phyloP scores from a whole-genome alignment of 192 early-diverging fungal genomes.

The Funneliformis mosseae region DNA sequence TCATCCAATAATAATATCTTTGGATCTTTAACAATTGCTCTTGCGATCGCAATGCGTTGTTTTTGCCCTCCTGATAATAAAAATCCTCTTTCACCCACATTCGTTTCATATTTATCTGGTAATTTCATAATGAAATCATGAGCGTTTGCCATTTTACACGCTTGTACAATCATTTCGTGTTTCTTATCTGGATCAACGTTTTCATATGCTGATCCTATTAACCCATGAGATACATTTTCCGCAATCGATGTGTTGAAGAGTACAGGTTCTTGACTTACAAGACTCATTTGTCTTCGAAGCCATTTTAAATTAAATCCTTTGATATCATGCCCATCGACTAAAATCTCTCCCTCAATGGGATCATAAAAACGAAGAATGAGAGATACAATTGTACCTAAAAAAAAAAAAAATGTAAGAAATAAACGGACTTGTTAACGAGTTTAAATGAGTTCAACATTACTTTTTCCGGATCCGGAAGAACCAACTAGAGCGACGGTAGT shows the following conservation, averaged over 20 bases:
- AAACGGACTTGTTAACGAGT: background rate
- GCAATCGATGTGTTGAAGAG: constrained; percentile 61
- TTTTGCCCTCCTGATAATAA: constrained; percentile 62
- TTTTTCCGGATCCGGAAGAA: constrained; percentile 80
- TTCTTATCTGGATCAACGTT: background rate
- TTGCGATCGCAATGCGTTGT: constrained; percentile 82
- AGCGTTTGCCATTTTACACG: constrained; percentile 70
- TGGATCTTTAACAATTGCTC: constrained; percentile 89
- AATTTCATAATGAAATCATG: constrained; percentile 75
- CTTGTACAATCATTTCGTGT: constrained; percentile 49
- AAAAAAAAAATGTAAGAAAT: background rate
- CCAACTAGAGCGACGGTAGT: constrained; percentile 85
- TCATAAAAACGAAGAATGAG: constrained; percentile 48
- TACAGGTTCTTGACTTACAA: constrained; percentile 70
- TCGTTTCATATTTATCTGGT: constrained; percentile 84
- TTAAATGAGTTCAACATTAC: background rate
- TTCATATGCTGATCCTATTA: constrained; percentile 24
- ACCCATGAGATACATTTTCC: constrained; percentile 34
- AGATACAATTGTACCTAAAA: constrained; percentile 38
- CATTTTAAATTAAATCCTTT: constrained; percentile 49
- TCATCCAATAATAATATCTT: constrained; percentile 87
- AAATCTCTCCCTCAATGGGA: constrained; percentile 45
- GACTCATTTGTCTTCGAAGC: constrained; percentile 67
- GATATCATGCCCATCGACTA: background rate
- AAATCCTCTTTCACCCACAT: constrained; percentile 83